Conservation (phyloP, 805 yeast species). For the Starmerella apis region DNA sequence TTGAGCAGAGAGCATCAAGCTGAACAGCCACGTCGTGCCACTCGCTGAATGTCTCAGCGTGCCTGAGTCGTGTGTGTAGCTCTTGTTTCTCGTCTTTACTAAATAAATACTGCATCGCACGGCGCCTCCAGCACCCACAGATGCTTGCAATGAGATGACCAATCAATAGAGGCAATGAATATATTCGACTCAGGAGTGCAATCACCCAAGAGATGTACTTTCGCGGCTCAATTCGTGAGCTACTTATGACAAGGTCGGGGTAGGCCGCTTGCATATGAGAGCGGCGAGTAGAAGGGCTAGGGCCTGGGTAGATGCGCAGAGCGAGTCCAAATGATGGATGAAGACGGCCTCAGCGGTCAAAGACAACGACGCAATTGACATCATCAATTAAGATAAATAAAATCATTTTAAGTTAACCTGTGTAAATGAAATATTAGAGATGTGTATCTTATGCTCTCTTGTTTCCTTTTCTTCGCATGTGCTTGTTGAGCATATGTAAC, state of each 20-base stretch:
- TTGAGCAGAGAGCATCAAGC: slow-evolving; percentile 36
- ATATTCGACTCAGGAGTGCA: neutral
- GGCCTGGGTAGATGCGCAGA: too few relatives aligned
- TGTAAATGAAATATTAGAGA: too few relatives aligned
- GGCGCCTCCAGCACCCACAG: slow-evolving; percentile 25
- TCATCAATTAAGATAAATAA: too few relatives aligned
- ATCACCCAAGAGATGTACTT: neutral
- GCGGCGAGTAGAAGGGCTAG: too few relatives aligned
- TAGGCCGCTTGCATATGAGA: neutral
- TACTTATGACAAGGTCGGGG: neutral
- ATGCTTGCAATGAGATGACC: slow-evolving; percentile 23
- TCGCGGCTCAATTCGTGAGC: neutral
- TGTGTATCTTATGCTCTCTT: too few relatives aligned
- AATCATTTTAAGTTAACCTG: too few relatives aligned
- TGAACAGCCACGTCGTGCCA: slow-evolving; percentile 46
- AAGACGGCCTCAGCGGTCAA: too few relatives aligned
- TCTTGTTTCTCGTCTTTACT: slow-evolving; percentile 24
- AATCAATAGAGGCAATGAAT: neutral
- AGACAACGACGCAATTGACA: too few relatives aligned
- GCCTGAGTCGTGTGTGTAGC: slow-evolving; percentile 26
- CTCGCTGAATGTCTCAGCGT: slow-evolving; percentile 51
- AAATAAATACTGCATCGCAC: slow-evolving; percentile 18
- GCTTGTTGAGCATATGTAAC: too few relatives aligned
- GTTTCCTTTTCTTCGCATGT: too few relatives aligned
- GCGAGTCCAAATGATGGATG: too few relatives aligned